Conservation (phyloP, 2,329 filamentous ascomycete species). For the Fusarium ramigenum region DNA sequence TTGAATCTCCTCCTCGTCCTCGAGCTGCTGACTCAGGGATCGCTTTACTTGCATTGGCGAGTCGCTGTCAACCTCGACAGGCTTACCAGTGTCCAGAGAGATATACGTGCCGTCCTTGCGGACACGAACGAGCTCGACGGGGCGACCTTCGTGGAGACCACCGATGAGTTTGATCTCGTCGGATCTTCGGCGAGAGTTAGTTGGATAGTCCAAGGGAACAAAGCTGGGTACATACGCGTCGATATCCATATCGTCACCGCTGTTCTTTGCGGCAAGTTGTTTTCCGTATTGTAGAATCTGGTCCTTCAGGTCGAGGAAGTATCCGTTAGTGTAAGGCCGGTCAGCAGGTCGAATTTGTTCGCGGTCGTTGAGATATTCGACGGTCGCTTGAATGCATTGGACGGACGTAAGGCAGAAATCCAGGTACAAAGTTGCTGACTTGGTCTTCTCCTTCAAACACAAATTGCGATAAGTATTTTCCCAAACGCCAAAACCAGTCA, state of each 20-base stretch:
- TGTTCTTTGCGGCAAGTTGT: slow-evolving; percentile 79
- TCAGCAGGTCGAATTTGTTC: slow-evolving; percentile 87
- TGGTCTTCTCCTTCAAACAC: slow-evolving; percentile 80
- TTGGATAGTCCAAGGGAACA: slow-evolving; percentile 40
- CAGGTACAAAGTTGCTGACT: slow-evolving; percentile 76
- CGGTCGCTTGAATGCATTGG: slow-evolving; percentile 87
- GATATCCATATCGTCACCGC: slow-evolving; percentile 66
- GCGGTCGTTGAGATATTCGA: slow-evolving; percentile 84
- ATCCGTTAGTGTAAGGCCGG: slow-evolving; percentile 92
- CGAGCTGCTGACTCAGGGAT: slow-evolving; percentile 73
- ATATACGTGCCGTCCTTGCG: slow-evolving; percentile 83
- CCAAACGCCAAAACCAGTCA: slow-evolving; percentile 65
- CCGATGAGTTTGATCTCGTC: slow-evolving; percentile 84
- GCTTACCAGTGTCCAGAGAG: slow-evolving; percentile 76
- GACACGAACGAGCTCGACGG: slow-evolving; percentile 84
- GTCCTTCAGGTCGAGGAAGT: slow-evolving; percentile 95
- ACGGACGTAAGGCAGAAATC: slow-evolving; percentile 92
- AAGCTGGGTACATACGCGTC: slow-evolving; percentile 61
- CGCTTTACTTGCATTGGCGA: slow-evolving; percentile 68
- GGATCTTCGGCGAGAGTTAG: slow-evolving; percentile 47
- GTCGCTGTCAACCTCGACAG: slow-evolving; percentile 66
- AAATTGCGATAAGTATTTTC: slow-evolving; percentile 75
- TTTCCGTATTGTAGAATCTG: slow-evolving; percentile 91
- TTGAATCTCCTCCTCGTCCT: slow-evolving; percentile 83
- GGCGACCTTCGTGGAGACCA: slow-evolving; percentile 81